Base-by-base conservation (phyloP, 768 basidiomycete genomes). In the Lactarius hengduanensis region DNA sequence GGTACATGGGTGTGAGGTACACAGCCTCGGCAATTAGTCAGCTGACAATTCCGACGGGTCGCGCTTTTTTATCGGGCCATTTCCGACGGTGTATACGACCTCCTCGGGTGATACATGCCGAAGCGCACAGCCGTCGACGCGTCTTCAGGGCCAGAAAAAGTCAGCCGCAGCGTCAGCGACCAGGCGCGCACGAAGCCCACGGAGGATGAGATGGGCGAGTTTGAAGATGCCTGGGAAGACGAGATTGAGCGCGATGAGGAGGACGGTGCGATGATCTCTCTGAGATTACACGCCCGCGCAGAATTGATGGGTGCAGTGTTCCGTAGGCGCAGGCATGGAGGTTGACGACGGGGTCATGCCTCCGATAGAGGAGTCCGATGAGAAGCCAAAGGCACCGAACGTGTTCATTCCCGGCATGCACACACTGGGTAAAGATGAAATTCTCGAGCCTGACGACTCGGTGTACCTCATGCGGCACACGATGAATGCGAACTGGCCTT, bases 151-250 rank as follows among this genome's bases (percentile, higher is more conserved):
- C 79, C 78, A 53, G 36, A 76, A 70, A 88, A 88, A 73, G 77
- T 77, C 18, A 75, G 79, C 2, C 78, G 78, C 22, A 77, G 75
- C 63, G 80, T 41, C 54, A 63, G 66, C 28, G 41, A 80, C 18
- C 76, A 73, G 65, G 82, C 76, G 72, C 83, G 83, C 68, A 78
- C 81, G 69, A 75, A 74, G 65, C 69, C 73, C 20, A 61, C 73
- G 47, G 85, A 90, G 43, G 59, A 66, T 70, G 92, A 88, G 68
- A 94, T 96, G 85, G 95, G 95, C 68, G 94, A 96, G 76, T 98
- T 98, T 72, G 97, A 98, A 80, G 96, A 98, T 75, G 88, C 89
- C 72, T 98, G 95, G 94, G 96, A 98, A 80, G 96, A 98, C 74
- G 96, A 98, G 77, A 83, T 94, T 68, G 95, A 95, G 77, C 89